phyloP scores from a whole-genome alignment of 352 stramenopile genomes.

The Plasmopara muralis region DNA sequence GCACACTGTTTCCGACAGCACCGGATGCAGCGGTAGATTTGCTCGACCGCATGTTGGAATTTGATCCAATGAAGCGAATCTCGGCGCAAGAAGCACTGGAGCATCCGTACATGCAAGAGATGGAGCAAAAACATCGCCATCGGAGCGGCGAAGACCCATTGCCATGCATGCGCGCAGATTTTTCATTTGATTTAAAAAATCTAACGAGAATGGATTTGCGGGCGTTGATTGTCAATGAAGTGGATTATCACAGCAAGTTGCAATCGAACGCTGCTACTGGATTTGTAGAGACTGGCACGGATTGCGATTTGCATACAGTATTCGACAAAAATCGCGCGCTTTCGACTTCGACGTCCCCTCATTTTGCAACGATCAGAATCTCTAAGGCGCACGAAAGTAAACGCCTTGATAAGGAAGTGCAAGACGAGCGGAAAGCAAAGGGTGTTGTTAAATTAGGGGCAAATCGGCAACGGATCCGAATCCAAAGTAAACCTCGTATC shows the following conservation, averaged over 20 bases:
- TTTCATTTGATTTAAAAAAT: conserved; percentile 72
- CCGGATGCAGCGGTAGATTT: conserved; percentile 53
- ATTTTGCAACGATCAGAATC: conserved; percentile 10
- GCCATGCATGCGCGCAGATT: conserved; percentile 37
- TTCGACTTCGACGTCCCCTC: conserved; percentile 2
- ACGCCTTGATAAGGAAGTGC: conserved; percentile 9
- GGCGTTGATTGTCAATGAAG: conserved; percentile 63
- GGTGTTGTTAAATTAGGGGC: conserved; percentile 37
- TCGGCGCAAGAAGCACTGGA: conserved; percentile 50
- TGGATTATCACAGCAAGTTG: conserved; percentile 45
- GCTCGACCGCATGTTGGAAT: conserved; percentile 55
- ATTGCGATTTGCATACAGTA: too few relatives aligned
- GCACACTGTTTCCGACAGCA: conserved; percentile 43
- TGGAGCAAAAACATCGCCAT: conserved; percentile 58
- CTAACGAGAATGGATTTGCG: conserved; percentile 61
- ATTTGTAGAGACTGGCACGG: too few relatives aligned
- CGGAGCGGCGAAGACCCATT: conserved; percentile 28
- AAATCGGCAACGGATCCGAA: conserved; percentile 40
- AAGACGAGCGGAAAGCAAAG: conserved; percentile 2
- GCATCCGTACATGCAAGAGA: conserved; percentile 66
- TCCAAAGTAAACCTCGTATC: conserved; percentile 48
- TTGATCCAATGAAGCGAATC: conserved; percentile 52
- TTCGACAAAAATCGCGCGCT: conserved; percentile 4
- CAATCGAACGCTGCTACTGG: neutral
- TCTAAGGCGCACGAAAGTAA: conserved; percentile 39